Evolutionary conservation across 2,329 filamentous ascomycete genomes (phyloP).

Genomic region (Paracoccidioides lutzii): DNA sequence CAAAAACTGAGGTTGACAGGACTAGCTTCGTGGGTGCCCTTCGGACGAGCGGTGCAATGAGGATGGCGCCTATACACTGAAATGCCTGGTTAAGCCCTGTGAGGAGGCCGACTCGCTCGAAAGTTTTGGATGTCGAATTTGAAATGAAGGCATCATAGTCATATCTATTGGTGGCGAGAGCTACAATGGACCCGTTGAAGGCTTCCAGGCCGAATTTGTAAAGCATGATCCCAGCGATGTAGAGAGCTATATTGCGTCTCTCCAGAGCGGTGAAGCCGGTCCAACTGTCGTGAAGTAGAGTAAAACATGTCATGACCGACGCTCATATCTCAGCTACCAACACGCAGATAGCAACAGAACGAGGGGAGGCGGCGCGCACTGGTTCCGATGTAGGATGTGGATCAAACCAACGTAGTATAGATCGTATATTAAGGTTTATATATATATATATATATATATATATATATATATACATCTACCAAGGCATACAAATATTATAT

Average conservation of each 20-base stretch:
- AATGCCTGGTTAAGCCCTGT: slow-evolving; percentile 40
- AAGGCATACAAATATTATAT: too few relatives aligned
- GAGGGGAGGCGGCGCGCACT: background rate
- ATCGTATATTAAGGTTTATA: background rate
- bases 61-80: slow-evolving; percentile 39
- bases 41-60: slow-evolving; percentile 40
- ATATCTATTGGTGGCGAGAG: slow-evolving; percentile 39
- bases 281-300: slow-evolving; percentile 12
- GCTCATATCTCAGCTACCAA: background rate
- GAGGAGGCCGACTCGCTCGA: slow-evolving; percentile 36
- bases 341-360: slow-evolving; percentile 5
- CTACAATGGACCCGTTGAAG: slow-evolving; percentile 40
- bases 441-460: background rate
- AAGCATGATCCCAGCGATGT: slow-evolving; percentile 39
- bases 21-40: slow-evolving; percentile 37
- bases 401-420: background rate
- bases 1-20: slow-evolving; percentile 31
- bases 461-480: background rate
- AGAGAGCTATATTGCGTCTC: slow-evolving; percentile 35
- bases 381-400: background rate
- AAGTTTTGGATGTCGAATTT: slow-evolving; percentile 27
- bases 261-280: slow-evolving; percentile 27
- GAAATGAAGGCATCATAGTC: slow-evolving; percentile 30
- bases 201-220: slow-evolving; percentile 42
- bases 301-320: background rate